These are phyloP conservation scores for Anethum foeniculum DNA, from an alignment of 140 eudicot species.

Conservation along the genomic window DNA sequence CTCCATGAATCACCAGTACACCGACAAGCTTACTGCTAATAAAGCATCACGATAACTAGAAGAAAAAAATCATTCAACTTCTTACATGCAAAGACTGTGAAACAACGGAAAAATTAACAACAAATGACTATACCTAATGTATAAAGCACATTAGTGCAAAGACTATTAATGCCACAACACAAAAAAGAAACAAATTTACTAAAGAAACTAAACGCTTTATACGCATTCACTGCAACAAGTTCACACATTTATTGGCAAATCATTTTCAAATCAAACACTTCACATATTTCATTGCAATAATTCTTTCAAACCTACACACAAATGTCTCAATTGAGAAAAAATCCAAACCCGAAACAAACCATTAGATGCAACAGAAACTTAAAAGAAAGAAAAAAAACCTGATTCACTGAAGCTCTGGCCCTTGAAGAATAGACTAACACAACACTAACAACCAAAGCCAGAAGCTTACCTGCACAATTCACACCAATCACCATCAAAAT, in stretches of 20 bases:
- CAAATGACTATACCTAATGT: neutral
- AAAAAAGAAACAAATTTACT: neutral
- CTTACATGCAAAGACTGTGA: neutral
- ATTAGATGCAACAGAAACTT: neutral
- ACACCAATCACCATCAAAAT: conserved; percentile 8
- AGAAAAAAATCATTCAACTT: neutral
- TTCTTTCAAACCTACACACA: neutral
- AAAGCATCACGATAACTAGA: neutral
- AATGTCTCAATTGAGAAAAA: neutral
- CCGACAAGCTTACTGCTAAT: neutral
- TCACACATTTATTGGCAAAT: neutral
- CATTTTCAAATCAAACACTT: neutral
- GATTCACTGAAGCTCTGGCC: conserved; percentile 5
- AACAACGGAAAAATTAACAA: neutral
- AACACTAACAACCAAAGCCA: conserved; percentile 2
- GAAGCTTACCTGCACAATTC: conserved; percentile 14
- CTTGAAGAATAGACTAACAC: conserved; percentile 3
- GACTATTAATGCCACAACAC: neutral
- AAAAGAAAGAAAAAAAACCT: neutral
- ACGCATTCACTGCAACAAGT: neutral
- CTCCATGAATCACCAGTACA: neutral
- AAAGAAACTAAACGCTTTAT: neutral
- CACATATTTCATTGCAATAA: neutral
- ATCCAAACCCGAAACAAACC: neutral
- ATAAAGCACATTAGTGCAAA: neutral